Evolutionary conservation across 1,284 basidiomycete genomes (phyloP), one percentile per base, ranked within the genome.

Genomic region (Apiotrichum sp.): DNA sequence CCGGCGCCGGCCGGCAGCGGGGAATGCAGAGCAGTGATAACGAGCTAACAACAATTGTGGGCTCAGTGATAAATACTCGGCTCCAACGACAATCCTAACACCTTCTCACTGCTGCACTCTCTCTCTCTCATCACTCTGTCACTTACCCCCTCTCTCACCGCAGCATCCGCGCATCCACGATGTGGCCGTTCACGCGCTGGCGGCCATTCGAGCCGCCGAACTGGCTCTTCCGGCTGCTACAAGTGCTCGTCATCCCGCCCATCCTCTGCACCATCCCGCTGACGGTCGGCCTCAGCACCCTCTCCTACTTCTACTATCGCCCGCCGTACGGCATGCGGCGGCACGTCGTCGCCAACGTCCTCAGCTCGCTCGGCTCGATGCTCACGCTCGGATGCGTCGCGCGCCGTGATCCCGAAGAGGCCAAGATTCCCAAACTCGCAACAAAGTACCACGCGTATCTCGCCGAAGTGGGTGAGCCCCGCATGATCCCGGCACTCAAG

Each of bases 121-220:
- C 22, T 22, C 22, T 22, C 22, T 22, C 22, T 22, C 22, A 22
- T 22, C 22, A 22, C 22, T 22, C 22, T 22, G 22, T 22, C 22
- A 22, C 22, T 22, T 22, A 22, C 22, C 22, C 22, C 22, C 22
- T 22, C 22, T 22, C 22, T 22, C 22, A 22, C 22, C 22, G 22
- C 22, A 22, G 22, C 22, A 22, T 22, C 22, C 22, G 22, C 22
- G 22, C 32, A 31, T 39, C 13, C 36, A 42, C 32, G 22, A 50
- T 50, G 53, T 55, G 53, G 46, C 46, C 44, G 29, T 38, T 57
- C 44, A 50, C 57, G 6, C 49, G 32, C 6, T 49, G 52, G 40
- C 50, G 49, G 35, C 45, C 46, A 8, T 39, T 47, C 29, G 49
- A 58, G 50, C 57, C 57, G 34, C 22, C 52, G 5, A 41, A 31